Evolutionary conservation across 2,329 filamentous ascomycete species (phyloP).

Genomic region (Ustulina deusta): DNA sequence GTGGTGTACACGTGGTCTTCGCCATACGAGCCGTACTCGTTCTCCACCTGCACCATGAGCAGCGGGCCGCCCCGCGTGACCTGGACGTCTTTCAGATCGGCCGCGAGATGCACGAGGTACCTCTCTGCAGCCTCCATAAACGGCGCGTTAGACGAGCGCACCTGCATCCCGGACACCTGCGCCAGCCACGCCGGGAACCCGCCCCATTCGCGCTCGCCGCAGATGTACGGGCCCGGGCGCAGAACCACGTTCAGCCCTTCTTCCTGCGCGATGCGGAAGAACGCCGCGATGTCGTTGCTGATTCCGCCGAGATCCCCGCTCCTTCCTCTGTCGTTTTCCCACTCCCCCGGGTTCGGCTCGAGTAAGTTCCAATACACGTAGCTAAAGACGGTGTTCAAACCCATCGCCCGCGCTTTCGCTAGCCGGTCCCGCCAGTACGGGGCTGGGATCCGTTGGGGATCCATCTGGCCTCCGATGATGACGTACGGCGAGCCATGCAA

Average conservation of each 20-base stretch:
- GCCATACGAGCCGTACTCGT: slow-evolving; percentile 64
- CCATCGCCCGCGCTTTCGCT: slow-evolving; percentile 59
- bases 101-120: slow-evolving; percentile 57
- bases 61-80: slow-evolving; percentile 59
- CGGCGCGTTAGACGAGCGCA: slow-evolving; percentile 56
- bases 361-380: slow-evolving; percentile 65
- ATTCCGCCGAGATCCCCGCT: not conserved
- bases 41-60: slow-evolving; percentile 64
- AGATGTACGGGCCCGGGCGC: slow-evolving; percentile 62
- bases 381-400: slow-evolving; percentile 63
- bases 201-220: slow-evolving; percentile 63
- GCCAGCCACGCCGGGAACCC: slow-evolving; percentile 61
- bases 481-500: slow-evolving; percentile 56
- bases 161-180: slow-evolving; percentile 55
- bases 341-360: slow-evolving; percentile 56
- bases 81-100: slow-evolving; percentile 53
- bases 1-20: slow-evolving; percentile 59
- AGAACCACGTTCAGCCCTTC: slow-evolving; percentile 60
- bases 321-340: slow-evolving; percentile 46
- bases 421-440: slow-evolving; percentile 61
- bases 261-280: slow-evolving; percentile 61
- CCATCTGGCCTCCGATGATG: slow-evolving; percentile 64
- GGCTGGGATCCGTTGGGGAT: slow-evolving; percentile 61
- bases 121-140: slow-evolving; percentile 54
- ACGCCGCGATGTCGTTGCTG: slow-evolving; percentile 61